Percentiles rank a stretch among this genome's conserved stretches.
These are phyloP conservation scores for Vaccinium myrtillus DNA, from an alignment of 148 eudicot genomes.

Conservation along the genomic window DNA sequence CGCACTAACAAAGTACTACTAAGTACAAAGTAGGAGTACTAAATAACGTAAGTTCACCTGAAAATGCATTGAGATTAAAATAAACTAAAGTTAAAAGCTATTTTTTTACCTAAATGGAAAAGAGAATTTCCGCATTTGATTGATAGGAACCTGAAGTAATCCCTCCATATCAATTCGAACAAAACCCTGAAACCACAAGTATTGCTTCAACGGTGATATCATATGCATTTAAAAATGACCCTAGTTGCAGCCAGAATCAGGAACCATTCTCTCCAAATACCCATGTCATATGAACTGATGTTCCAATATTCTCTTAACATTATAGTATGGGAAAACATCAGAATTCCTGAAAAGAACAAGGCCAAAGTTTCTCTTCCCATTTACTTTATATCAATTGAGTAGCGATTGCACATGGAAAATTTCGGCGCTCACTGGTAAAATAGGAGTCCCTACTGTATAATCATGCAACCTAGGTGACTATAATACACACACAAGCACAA, in stretches of 20 bases:
- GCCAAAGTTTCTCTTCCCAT: not conserved
- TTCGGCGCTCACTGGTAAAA: not conserved
- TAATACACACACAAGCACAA: not conserved
- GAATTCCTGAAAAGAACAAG: not conserved
- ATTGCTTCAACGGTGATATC: not conserved
- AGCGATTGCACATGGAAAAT: not conserved
- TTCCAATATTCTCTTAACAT: not conserved
- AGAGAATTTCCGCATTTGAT: constrained; percentile 76
- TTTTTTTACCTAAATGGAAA: constrained; percentile 60
- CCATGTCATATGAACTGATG: not conserved
- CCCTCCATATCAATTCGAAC: constrained; percentile 95
- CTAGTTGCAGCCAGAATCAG: not conserved
- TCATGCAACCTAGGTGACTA: not conserved
- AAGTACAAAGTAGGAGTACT: not conserved
- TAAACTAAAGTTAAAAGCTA: not conserved
- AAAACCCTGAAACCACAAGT: constrained; percentile 64
- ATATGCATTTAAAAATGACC: not conserved
- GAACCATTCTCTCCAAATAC: not conserved
- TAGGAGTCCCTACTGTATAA: not conserved
- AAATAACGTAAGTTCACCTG: not conserved
- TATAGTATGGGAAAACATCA: not conserved
- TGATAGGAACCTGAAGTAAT: constrained; percentile 90
- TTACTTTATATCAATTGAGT: not conserved
- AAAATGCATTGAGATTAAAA: not conserved
- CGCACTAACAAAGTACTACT: not conserved